phyloP scores from a whole-genome alignment of 345 rosid genomes.

The Excoecaria cochinchinensis region DNA sequence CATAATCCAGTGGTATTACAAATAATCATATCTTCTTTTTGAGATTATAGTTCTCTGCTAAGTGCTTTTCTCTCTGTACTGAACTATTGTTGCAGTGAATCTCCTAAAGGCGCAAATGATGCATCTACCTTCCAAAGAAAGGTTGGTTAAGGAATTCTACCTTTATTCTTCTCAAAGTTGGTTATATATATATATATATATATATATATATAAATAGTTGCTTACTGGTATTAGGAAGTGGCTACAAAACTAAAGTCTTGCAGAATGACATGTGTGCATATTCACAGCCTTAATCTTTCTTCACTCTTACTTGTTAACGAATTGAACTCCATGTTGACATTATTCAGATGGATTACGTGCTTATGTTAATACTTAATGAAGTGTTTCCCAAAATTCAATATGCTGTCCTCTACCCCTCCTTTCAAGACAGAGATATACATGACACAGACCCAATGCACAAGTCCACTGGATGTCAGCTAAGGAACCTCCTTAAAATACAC shows the following conservation, averaged over 20 bases:
- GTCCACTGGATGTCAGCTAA: not conserved
- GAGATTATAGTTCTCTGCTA: constrained; percentile 1
- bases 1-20: not conserved
- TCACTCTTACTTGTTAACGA: not conserved
- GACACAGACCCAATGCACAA: not conserved
- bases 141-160: constrained; percentile 40
- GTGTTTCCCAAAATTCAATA: not conserved
- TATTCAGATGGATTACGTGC: not conserved
- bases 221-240: not conserved
- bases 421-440: not conserved
- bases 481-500: not conserved
- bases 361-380: not conserved
- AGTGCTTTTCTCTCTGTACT: constrained; percentile 5
- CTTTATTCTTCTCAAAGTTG: not conserved
- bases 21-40: not conserved
- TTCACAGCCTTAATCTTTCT: not conserved
- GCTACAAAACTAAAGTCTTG: not conserved
- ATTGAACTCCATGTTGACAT: not conserved
- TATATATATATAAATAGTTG: not conserved
- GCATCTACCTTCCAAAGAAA: constrained; percentile 98
- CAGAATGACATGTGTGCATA: not conserved
- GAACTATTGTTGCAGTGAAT: constrained; percentile 63
- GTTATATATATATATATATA: too few species aligned
- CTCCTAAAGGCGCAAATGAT: constrained; percentile 96
- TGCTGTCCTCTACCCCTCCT: not conserved